phyloP scores from a whole-genome alignment of 2,329 filamentous ascomycete genomes.

The Trichothecium roseum region DNA sequence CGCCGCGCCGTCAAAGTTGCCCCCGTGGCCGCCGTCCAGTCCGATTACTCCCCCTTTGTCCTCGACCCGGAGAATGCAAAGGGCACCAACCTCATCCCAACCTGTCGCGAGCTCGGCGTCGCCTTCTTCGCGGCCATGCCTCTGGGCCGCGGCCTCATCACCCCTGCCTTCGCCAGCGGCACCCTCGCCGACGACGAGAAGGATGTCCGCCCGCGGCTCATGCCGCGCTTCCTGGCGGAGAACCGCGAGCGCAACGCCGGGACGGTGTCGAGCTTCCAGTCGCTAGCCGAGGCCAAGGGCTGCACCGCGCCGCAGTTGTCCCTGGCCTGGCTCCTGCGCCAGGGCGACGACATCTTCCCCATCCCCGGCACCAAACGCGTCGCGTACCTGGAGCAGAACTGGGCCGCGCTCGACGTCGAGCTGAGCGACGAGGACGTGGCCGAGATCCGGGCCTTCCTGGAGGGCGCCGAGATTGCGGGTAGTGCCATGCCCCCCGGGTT shows the following conservation, averaged over 20 bases:
- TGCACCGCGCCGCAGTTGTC: slow-evolving; percentile 44
- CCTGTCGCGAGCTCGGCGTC: slow-evolving; percentile 43
- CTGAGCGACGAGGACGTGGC: slow-evolving; percentile 19
- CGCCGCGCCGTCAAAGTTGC: slow-evolving; percentile 38
- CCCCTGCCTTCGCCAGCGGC: slow-evolving; percentile 8
- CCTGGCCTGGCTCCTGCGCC: slow-evolving; percentile 49
- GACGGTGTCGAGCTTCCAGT: neutral
- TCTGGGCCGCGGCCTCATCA: slow-evolving; percentile 45
- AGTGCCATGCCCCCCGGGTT: neutral
- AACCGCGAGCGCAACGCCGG: slow-evolving; percentile 2
- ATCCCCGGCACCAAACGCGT: slow-evolving; percentile 36
- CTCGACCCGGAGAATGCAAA: slow-evolving; percentile 44
- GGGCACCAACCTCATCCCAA: slow-evolving; percentile 33
- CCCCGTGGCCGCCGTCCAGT: slow-evolving; percentile 38
- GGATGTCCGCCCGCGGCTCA: neutral
- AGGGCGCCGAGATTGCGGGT: slow-evolving; percentile 6
- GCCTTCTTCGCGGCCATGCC: slow-evolving; percentile 45
- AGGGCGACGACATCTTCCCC: slow-evolving; percentile 47
- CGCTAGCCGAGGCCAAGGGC: slow-evolving; percentile 9
- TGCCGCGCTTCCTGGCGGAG: slow-evolving; percentile 1
- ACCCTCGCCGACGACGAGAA: neutral
- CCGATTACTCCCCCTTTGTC: slow-evolving; percentile 42
- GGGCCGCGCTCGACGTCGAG: slow-evolving; percentile 15
- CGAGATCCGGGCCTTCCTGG: slow-evolving; percentile 12
- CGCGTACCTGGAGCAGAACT: slow-evolving; percentile 30